phyloP scores from a whole-genome alignment of 345 rosid species.

The Ailanthus altissimus region DNA sequence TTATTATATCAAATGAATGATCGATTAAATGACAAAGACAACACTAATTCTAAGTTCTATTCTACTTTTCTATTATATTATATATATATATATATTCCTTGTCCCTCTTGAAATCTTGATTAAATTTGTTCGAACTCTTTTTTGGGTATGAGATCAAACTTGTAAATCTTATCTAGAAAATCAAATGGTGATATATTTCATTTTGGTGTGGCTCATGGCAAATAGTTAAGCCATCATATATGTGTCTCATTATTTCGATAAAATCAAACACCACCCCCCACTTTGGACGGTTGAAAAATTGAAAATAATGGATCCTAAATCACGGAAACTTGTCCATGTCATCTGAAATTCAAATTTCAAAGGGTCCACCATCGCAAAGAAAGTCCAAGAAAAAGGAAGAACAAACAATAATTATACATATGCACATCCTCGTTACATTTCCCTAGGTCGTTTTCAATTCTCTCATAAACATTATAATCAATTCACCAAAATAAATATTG shows the following conservation, averaged over 20 bases:
- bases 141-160: not conserved
- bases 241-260: not conserved
- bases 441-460: slow-evolving; percentile 13
- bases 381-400: slow-evolving; percentile 3
- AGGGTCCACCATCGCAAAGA: not conserved
- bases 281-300: slow-evolving; percentile 16
- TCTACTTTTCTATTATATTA: too few relatives aligned
- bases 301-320: slow-evolving; percentile 36
- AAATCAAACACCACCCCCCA: slow-evolving; percentile 16
- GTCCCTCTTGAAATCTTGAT: not conserved
- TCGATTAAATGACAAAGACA: not conserved
- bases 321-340: slow-evolving; percentile 34
- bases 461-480: not conserved
- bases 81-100: too few relatives aligned
- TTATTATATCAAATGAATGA: not conserved
- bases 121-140: not conserved
- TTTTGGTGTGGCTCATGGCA: not conserved
- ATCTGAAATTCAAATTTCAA: slow-evolving; percentile 23
- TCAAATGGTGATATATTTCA: slow-evolving; percentile 3
- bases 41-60: too few relatives aligned
- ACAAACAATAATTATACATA: not conserved
- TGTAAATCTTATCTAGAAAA: not conserved
- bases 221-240: not conserved
- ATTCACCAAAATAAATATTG: not conserved
- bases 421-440: slow-evolving; percentile 10